A percentile compares a stretch with the other conserved stretches of the same genome.
phyloP scores from a whole-genome alignment of 75 land plant species.

The Selaginella tamariscina region DNA sequence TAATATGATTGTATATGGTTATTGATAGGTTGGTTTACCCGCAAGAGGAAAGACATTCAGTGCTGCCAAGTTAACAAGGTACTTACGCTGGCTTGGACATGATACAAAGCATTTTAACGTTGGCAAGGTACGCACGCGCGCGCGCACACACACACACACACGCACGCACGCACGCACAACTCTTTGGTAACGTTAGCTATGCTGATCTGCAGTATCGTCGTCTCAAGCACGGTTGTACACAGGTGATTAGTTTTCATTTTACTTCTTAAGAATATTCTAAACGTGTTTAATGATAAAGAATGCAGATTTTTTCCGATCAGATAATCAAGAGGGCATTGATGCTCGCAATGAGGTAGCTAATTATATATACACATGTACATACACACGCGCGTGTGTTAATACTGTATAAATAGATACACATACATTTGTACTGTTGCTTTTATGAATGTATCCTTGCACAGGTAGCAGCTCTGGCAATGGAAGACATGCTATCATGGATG shows the following conservation, averaged over 20 bases:
- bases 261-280: background rate
- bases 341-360: slow-evolving; percentile 86
- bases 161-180: too few relatives aligned
- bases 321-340: slow-evolving; percentile 90
- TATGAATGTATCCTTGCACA: slow-evolving; percentile 20
- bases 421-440: slow-evolving; percentile 5
- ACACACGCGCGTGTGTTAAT: too few relatives aligned
- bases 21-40: slow-evolving; percentile 80
- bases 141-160: too few relatives aligned
- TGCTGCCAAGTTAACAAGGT: slow-evolving; percentile 95
- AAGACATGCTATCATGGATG: slow-evolving; percentile 99
- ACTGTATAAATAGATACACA: too few relatives aligned
- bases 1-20: background rate
- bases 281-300: slow-evolving; percentile 28
- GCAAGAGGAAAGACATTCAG: slow-evolving; percentile 98
- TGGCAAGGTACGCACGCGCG: slow-evolving; percentile 98
- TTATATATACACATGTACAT: background rate
- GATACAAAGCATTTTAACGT: slow-evolving; percentile 99
- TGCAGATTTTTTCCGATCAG: slow-evolving; percentile 93
- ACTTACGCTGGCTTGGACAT: slow-evolving; percentile 98
- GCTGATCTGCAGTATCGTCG: slow-evolving; percentile 68
- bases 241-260: slow-evolving; percentile 33
- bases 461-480: slow-evolving; percentile 97
- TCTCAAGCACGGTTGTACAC: slow-evolving; percentile 87
- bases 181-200: background rate